phyloP scores from a whole-genome alignment of 2,329 filamentous ascomycete genomes.

The Magnaporthales sp. region DNA sequence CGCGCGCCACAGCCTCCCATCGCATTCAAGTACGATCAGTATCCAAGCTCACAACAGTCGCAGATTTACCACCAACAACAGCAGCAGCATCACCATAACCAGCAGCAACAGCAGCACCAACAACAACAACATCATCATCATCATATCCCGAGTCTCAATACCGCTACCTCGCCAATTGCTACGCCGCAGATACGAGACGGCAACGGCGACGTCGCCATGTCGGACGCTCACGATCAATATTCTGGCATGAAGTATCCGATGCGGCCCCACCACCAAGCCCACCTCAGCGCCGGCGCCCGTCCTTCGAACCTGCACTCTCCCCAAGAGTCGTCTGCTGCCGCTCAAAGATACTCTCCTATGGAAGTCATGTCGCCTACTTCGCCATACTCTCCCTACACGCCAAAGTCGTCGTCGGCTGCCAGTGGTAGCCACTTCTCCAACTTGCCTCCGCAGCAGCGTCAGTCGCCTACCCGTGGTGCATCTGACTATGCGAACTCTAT shows the following conservation, averaged over 20 bases:
- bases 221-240: conserved; percentile 72
- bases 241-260: conserved; percentile 79
- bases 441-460: conserved; percentile 46
- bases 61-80: conserved; percentile 5
- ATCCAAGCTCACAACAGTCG: conserved; percentile 21
- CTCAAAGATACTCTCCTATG: conserved; percentile 94
- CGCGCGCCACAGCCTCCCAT: conserved; percentile 39
- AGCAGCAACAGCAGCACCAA: conserved; percentile 3
- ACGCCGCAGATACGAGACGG: conserved; percentile 55
- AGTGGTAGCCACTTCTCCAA: conserved; percentile 44
- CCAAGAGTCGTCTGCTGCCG: conserved; percentile 70
- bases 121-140: not conserved
- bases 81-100: not conserved
- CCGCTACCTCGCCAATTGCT: conserved; percentile 48
- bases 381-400: conserved; percentile 64
- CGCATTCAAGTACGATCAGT: conserved; percentile 61
- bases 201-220: conserved; percentile 76
- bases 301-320: conserved; percentile 61
- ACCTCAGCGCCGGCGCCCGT: conserved; percentile 40
- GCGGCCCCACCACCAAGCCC: conserved; percentile 68
- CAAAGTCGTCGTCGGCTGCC: conserved; percentile 34
- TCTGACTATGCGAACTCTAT: conserved; percentile 44
- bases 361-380: conserved; percentile 75
- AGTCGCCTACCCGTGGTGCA: conserved; percentile 65
- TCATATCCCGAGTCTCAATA: conserved; percentile 22